phyloP scores from a whole-genome alignment of 768 basidiomycete genomes.

The Psilocybe cyanescens region DNA sequence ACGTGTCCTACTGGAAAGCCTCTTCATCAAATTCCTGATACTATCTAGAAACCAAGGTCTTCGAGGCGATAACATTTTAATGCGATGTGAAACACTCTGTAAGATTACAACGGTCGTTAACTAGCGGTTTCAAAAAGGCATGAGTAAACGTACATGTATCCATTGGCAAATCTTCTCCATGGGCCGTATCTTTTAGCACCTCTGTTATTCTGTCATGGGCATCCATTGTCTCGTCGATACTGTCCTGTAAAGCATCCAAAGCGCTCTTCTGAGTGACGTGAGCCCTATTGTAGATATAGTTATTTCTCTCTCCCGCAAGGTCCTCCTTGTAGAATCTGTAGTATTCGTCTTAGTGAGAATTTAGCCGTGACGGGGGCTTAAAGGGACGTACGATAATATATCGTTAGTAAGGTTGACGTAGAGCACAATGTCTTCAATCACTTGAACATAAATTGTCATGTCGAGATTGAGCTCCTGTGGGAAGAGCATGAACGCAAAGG shows the following conservation, averaged over 20 bases:
- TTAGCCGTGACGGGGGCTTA: background rate
- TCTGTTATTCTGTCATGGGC: constrained; percentile 5
- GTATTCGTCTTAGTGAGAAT: background rate
- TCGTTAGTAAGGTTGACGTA: constrained; percentile 8
- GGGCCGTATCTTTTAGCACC: constrained; percentile 1
- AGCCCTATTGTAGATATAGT: constrained; percentile 8
- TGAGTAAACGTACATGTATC: constrained; percentile 3
- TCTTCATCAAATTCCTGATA: no score
- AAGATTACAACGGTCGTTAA: background rate
- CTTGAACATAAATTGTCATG: constrained; percentile 6
- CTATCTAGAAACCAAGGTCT: background rate
- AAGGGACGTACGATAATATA: constrained; percentile 6
- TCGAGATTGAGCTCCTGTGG: constrained; percentile 3
- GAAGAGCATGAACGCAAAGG: constrained; percentile 11
- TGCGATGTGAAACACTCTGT: constrained; percentile 2
- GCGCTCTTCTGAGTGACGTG: background rate
- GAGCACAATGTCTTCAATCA: constrained; percentile 7
- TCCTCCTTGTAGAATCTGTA: constrained; percentile 12
- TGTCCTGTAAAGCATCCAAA: constrained; percentile 3
- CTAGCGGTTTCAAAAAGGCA: background rate
- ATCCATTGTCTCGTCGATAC: constrained; percentile 3
- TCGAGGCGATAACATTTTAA: constrained; percentile 5
- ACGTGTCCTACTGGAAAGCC: no score
- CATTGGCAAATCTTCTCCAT: constrained; percentile 4
- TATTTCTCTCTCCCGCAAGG: constrained; percentile 7